Evolutionary conservation across 2,329 filamentous ascomycete genomes (phyloP).

Genomic region (Colletotrichum destructivum): DNA sequence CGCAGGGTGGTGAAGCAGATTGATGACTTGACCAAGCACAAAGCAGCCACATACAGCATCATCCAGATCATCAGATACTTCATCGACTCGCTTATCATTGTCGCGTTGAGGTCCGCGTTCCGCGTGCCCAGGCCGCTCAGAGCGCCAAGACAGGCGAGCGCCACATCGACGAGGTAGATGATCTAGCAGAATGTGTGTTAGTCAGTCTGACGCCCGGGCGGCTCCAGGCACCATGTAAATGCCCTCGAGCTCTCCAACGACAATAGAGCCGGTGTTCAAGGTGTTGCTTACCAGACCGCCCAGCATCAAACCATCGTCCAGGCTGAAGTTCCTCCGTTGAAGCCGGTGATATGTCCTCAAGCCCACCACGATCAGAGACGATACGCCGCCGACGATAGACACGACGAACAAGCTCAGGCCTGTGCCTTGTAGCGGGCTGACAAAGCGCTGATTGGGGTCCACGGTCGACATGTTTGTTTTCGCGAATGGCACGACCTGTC

Average conservation of each 20-base stretch:
- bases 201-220: background rate
- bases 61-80: constrained; percentile 49
- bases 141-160: constrained; percentile 44
- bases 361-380: constrained; percentile 43
- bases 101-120: constrained; percentile 44
- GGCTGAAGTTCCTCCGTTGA: constrained; percentile 20
- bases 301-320: constrained; percentile 44
- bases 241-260: fast-evolving
- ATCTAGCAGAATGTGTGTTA: constrained; percentile 16
- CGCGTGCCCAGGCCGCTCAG: constrained; percentile 44
- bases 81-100: constrained; percentile 38
- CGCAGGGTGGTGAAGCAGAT: constrained; percentile 55
- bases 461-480: constrained; percentile 39
- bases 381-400: constrained; percentile 41
- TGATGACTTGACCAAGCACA: constrained; percentile 51
- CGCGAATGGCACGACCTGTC: background rate
- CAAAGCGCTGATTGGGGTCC: constrained; percentile 33
- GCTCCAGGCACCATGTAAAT: fast-evolving
- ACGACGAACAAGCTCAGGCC: constrained; percentile 43
- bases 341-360: constrained; percentile 42
- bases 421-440: constrained; percentile 35
- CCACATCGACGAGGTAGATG: constrained; percentile 42
- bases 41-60: constrained; percentile 45
- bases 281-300: constrained; percentile 36
- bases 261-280: too few relatives aligned